These are phyloP conservation scores for Emiliania huxleyi DNA, from an alignment of 78 protist species.

Conservation along the genomic window DNA sequence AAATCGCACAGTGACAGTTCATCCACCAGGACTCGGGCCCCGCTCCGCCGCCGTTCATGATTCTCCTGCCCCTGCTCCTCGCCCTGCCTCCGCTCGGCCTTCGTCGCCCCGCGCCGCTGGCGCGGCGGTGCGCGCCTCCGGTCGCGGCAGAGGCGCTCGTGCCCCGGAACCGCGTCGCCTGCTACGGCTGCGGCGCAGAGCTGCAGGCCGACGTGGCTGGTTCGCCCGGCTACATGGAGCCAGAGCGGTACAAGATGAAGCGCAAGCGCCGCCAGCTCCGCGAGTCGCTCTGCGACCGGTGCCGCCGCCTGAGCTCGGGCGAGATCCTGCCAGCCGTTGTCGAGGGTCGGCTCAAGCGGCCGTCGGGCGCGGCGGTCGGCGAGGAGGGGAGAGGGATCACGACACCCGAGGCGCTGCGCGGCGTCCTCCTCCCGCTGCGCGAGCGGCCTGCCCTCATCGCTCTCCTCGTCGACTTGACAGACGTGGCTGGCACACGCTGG, in stretches of 20 bases:
- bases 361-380: not conserved
- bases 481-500: too few species aligned
- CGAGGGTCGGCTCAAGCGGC: not conserved
- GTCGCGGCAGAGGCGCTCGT: not conserved
- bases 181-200: constrained; percentile 22
- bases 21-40: too few species aligned
- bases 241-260: not conserved
- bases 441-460: not conserved
- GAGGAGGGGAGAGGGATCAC: not conserved
- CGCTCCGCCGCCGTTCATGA: too few species aligned
- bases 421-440: not conserved
- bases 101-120: too few species aligned
- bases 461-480: not conserved
- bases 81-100: too few species aligned
- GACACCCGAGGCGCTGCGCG: constrained; percentile 18
- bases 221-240: not conserved
- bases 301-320: not conserved
- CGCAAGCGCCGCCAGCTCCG: not conserved
- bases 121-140: not conserved
- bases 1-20: too few species aligned
- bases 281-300: not conserved
- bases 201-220: not conserved
- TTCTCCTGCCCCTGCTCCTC: too few species aligned
- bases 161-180: not conserved
- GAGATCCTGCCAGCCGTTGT: not conserved